Evolutionary conservation across 1,284 basidiomycete genomes (phyloP).

Genomic region (Prillingera fragicola): DNA sequence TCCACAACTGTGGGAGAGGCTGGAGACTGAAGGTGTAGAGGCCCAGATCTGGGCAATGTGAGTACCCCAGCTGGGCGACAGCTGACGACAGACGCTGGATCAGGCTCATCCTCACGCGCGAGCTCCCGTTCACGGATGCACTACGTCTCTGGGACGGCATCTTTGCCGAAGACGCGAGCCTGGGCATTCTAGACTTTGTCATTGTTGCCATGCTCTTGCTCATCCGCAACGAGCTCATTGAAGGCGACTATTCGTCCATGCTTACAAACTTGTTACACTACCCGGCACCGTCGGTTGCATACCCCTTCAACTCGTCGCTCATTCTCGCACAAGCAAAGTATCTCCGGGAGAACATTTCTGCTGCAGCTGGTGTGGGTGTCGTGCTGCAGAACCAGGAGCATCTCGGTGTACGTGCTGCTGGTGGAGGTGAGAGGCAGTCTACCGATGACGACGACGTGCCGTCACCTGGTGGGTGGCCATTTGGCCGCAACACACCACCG

Average conservation of each 20-base stretch:
- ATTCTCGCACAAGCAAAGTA: slow-evolving; percentile 75
- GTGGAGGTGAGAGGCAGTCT: too few relatives aligned
- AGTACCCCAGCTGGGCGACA: slow-evolving; percentile 44
- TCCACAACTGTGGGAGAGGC: slow-evolving; percentile 66
- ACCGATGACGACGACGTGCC: slow-evolving; percentile 42
- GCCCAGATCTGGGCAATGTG: slow-evolving; percentile 93
- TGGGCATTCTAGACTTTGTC: slow-evolving; percentile 69
- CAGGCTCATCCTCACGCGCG: slow-evolving; percentile 79
- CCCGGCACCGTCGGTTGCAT: slow-evolving; percentile 50
- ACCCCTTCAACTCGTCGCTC: slow-evolving; percentile 54
- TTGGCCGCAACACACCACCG: slow-evolving; percentile 4
- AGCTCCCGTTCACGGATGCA: slow-evolving; percentile 66
- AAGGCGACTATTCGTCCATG: slow-evolving; percentile 75
- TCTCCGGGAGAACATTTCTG: slow-evolving; percentile 65
- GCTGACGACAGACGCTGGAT: slow-evolving; percentile 68
- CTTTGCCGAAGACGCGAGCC: slow-evolving; percentile 70
- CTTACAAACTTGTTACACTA: slow-evolving; percentile 78
- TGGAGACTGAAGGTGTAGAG: slow-evolving; percentile 75
- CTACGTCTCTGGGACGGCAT: slow-evolving; percentile 85
- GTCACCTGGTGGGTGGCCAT: slow-evolving; percentile 1
- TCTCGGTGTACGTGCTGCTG: too few relatives aligned
- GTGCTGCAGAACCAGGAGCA: slow-evolving; percentile 73
- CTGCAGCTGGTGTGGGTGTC: slow-evolving; percentile 66
- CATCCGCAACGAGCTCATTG: slow-evolving; percentile 76
- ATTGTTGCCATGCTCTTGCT: slow-evolving; percentile 88